phyloP scores from a whole-genome alignment of 148 eudicot species.

The Persicaria maculosa region DNA sequence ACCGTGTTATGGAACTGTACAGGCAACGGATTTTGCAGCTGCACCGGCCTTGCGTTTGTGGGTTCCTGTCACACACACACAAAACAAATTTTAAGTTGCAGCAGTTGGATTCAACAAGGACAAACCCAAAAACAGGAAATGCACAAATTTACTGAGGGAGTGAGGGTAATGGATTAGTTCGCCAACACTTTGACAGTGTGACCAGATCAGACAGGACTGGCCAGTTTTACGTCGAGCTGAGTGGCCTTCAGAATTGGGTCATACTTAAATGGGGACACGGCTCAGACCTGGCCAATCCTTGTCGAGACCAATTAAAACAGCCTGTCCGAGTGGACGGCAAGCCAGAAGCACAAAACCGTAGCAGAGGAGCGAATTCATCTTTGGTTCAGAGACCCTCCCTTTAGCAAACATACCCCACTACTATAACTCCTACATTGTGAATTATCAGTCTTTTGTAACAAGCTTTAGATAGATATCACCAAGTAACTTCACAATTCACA shows the following conservation, averaged over 20 bases:
- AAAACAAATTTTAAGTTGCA: neutral
- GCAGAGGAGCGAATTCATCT: neutral
- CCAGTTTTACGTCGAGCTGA: neutral
- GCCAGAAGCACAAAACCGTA: too few relatives aligned
- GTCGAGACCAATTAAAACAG: too few relatives aligned
- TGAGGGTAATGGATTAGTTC: neutral
- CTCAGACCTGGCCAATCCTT: too few relatives aligned
- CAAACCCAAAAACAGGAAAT: neutral
- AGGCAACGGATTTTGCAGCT: constrained; percentile 34
- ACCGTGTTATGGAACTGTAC: constrained; percentile 27
- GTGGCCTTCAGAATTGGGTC: neutral
- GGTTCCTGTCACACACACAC: constrained; percentile 27
- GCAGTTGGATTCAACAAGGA: neutral
- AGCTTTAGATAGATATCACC: neutral
- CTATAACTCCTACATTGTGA: neutral
- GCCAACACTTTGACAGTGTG: neutral
- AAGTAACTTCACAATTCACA: neutral
- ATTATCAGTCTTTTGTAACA: neutral
- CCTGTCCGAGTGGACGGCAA: too few relatives aligned
- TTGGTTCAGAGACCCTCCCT: neutral
- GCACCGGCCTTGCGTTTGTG: constrained; percentile 33
- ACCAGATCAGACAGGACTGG: neutral
- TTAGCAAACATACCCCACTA: neutral
- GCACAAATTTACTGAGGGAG: neutral
- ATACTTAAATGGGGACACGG: neutral